phyloP scores from a whole-genome alignment of 352 stramenopile genomes.

The Pythium biforme region DNA sequence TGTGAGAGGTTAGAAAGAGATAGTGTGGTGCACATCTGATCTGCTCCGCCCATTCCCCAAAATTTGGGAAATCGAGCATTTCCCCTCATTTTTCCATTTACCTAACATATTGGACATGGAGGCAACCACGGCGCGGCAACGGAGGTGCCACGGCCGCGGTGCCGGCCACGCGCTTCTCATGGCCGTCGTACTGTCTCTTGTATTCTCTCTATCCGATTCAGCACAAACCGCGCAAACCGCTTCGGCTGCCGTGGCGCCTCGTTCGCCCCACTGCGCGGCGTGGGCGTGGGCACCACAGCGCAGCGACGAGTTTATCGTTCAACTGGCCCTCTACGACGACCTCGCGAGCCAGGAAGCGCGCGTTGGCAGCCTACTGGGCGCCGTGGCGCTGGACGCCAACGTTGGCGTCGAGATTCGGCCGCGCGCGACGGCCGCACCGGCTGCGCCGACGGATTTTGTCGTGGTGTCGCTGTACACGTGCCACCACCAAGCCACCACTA shows the following conservation, averaged over 20 bases:
- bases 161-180: not conserved
- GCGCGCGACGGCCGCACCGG: constrained; percentile 30
- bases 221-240: not conserved
- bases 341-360: constrained; percentile 15
- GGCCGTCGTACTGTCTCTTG: not conserved
- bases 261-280: constrained; percentile 18
- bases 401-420: constrained; percentile 29
- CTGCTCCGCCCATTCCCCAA: not conserved
- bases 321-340: constrained; percentile 21
- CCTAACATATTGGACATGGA: not conserved
- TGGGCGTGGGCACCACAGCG: constrained; percentile 3
- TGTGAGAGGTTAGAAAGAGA: not conserved
- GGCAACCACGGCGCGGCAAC: too few species aligned
- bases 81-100: not conserved
- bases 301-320: constrained; percentile 23
- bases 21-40: not conserved
- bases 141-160: not conserved
- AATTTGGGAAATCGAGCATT: constrained; percentile 3
- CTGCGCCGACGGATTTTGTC: constrained; percentile 65
- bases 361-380: constrained; percentile 10
- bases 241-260: not conserved
- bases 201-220: not conserved
- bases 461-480: constrained; percentile 52
- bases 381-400: not conserved
- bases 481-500: not conserved